phyloP scores from a whole-genome alignment of 2,329 filamentous ascomycete genomes.

The Kalmusia sp. region DNA sequence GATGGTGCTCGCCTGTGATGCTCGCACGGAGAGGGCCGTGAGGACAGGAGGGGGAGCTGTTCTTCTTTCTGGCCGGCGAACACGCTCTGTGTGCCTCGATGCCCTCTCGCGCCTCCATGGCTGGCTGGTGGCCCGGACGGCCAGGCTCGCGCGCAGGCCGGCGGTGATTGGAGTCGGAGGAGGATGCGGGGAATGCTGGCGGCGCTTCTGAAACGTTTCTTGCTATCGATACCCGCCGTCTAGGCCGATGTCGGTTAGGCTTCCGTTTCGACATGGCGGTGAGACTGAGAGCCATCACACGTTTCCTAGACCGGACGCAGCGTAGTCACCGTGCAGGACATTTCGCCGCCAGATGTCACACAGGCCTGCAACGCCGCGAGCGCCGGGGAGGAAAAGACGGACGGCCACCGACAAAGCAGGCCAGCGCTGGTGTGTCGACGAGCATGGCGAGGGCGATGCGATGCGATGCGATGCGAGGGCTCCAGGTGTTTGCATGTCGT shows the following conservation, averaged over 20 bases:
- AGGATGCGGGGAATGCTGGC: conserved; percentile 27
- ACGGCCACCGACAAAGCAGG: neutral
- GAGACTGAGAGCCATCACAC: conserved; percentile 32
- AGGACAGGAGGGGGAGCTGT: no score
- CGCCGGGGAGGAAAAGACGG: conserved; percentile 1
- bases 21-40: neutral
- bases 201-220: conserved; percentile 29
- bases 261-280: conserved; percentile 32
- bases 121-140: neutral
- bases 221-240: conserved; percentile 21
- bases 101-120: neutral
- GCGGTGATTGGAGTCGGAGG: conserved; percentile 22
- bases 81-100: neutral
- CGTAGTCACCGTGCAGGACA: conserved; percentile 20
- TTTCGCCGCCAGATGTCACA: conserved; percentile 20
- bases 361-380: conserved; percentile 6
- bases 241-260: conserved; percentile 22
- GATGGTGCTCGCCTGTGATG: neutral
- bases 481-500: no score
- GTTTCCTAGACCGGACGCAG: conserved; percentile 15
- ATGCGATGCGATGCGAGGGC: no score
- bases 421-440: neutral
- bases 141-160: conserved; percentile 10
- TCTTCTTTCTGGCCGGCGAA: no score
- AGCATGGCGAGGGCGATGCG: no score